Evolutionary conservation across 257 asterid species (phyloP).

Genomic region (Przewalskia tangutica): DNA sequence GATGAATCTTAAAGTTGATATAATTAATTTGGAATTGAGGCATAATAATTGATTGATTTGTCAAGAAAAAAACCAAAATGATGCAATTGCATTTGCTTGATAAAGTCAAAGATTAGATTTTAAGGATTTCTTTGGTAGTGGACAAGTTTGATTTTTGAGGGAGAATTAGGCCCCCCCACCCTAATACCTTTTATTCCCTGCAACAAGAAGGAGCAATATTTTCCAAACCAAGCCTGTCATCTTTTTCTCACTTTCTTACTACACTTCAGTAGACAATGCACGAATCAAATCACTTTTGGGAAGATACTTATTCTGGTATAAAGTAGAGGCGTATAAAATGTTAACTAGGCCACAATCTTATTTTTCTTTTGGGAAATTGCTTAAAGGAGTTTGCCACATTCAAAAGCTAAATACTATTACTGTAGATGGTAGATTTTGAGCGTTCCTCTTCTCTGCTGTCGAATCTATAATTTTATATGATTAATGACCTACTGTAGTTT

Average conservation of each 20-base stretch:
- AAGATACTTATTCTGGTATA: slow-evolving; percentile 11
- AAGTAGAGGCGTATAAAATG: slow-evolving; percentile 12
- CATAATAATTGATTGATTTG: background rate
- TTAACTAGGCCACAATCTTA: background rate
- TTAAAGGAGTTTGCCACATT: background rate
- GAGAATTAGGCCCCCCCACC: slow-evolving; percentile 1
- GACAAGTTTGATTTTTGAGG: slow-evolving; percentile 8
- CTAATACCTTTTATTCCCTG: background rate
- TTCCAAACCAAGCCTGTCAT: background rate
- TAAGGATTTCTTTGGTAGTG: slow-evolving; percentile 2
- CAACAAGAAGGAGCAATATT: background rate
- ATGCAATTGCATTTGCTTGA: background rate
- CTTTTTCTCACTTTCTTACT: background rate
- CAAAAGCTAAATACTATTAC: background rate
- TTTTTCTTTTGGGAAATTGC: background rate
- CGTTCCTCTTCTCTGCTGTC: background rate
- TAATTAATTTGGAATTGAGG: background rate
- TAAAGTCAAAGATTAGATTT: slow-evolving; percentile 1
- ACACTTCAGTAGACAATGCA: background rate
- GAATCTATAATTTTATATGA: background rate
- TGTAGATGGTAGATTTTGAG: background rate
- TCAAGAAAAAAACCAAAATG: background rate
- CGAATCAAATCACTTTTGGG: slow-evolving; percentile 7
- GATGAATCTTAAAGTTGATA: background rate
- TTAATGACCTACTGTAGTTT: background rate